A percentile compares a stretch with the other conserved stretches of the same genome.
These are phyloP conservation scores for Pharus latifolius DNA, from an alignment of 176 grass and related monocot genomes.

Conservation along the genomic window DNA sequence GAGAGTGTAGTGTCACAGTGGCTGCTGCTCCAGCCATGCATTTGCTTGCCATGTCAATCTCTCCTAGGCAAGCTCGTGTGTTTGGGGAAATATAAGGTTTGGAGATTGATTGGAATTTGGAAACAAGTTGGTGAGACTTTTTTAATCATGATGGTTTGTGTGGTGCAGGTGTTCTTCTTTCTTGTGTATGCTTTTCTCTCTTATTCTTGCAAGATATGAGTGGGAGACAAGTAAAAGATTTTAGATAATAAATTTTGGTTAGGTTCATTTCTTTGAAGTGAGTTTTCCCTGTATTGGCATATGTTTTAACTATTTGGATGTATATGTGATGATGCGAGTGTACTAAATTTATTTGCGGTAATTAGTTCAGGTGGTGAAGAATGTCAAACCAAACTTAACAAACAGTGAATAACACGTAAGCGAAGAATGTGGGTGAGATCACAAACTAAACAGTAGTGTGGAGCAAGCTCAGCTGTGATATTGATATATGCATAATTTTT, in stretches of 20 bases:
- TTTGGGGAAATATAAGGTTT: not conserved
- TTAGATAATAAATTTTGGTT: conserved; percentile 5
- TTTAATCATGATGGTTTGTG: not conserved
- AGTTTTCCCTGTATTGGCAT: too few relatives aligned
- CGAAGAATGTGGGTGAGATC: too few relatives aligned
- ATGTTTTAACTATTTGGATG: too few relatives aligned
- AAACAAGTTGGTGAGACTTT: conserved; percentile 1
- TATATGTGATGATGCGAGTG: too few relatives aligned
- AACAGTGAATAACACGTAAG: not conserved
- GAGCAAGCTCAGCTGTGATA: too few relatives aligned
- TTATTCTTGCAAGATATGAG: conserved; percentile 21
- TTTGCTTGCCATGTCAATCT: conserved; percentile 6
- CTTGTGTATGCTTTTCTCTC: conserved; percentile 2
- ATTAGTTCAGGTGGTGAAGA: not conserved
- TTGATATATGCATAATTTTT: too few relatives aligned
- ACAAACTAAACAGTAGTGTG: too few relatives aligned
- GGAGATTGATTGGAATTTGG: not conserved
- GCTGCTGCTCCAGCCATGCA: not conserved
- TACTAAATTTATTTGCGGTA: too few relatives aligned
- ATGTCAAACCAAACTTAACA: not conserved
- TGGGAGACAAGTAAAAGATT: not conserved
- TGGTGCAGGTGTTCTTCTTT: too few relatives aligned
- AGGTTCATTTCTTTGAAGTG: not conserved
- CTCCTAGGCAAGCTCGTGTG: too few relatives aligned
- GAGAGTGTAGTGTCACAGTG: not conserved